phyloP scores from a whole-genome alignment of 108 stramenopile species.

The Skeletonema potamos region DNA sequence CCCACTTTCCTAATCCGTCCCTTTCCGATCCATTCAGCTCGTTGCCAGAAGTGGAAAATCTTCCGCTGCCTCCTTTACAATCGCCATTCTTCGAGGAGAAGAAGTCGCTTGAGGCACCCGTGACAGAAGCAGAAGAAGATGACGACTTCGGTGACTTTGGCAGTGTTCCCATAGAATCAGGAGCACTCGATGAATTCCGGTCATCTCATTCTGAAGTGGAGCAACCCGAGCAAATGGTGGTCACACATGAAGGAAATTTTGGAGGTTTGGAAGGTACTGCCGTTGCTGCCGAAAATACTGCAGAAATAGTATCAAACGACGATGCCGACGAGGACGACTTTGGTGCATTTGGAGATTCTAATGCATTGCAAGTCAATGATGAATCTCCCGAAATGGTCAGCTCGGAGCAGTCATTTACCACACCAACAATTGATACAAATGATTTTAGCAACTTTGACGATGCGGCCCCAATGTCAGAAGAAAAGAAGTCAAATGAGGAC shows the following conservation, averaged over 20 bases:
- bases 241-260: not conserved
- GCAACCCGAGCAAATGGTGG: not conserved
- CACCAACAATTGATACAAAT: not conserved
- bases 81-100: not conserved
- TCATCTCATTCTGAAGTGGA: not conserved
- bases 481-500: not conserved
- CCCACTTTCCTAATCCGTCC: not conserved
- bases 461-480: not conserved
- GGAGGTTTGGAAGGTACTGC: not conserved
- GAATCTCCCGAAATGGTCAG: not conserved
- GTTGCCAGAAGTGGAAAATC: constrained; percentile 1
- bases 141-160: constrained; percentile 1
- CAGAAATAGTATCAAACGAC: not conserved
- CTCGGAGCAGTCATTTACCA: not conserved
- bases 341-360: not conserved
- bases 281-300: not conserved
- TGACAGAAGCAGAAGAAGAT: not conserved
- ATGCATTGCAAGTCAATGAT: not conserved
- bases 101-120: not conserved
- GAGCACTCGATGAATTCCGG: not conserved
- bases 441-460: too few species aligned
- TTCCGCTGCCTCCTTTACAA: not conserved
- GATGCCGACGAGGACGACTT: not conserved
- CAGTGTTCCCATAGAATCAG: too few species aligned
- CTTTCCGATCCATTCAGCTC: constrained; percentile 20